Base-by-base conservation (phyloP, 768 basidiomycete species). In the Lyophyllum atratum region DNA sequence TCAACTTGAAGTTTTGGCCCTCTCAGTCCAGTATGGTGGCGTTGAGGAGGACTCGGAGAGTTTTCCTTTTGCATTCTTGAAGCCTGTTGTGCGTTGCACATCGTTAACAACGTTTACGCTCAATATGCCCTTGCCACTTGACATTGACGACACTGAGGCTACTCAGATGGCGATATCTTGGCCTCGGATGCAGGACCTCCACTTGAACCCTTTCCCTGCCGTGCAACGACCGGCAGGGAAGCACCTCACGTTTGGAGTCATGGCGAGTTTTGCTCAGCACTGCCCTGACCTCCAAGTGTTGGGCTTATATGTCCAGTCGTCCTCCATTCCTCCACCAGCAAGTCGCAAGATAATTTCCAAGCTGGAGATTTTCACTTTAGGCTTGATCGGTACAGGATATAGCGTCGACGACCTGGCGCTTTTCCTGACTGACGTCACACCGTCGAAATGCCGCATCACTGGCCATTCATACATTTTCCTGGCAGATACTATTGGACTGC, bases 81-180 rank as follows among this genome's bases (percentile, higher is more conserved):
- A 51, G 31, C 56, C 60, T 24, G 49, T 61, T 3, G 19, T 61
- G n/a, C 15, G 15, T 4, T 58, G 60, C 42, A 40, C 15, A 29
- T 58, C 54, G 17, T 37, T 61, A 25, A 52, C 29, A 17, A 29
- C 24, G 19, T 49, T 61, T 37, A 42, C 43, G 4, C 21, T 61
- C 26, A 29, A 34, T 15, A 43, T 46, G 45, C 29, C 47, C 44
- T 22, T 24, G 3, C 56, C 53, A 14, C 25, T 61, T 31, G 60
- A 61, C 19, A 51, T 61, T 10, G 45, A 58, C 53, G 52, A 61
- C 21, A 22, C 26, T 8, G 49, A 48, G 15, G 56, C 48, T 25
- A 26, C 49, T 5, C 40, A 17, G 22, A 39, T 61, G 19, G 60
- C 60, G 3, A 40, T 54, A 4, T 45, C 49, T 19, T 57, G 56